Evolutionary conservation across 176 grass and related monocot species (phyloP), one percentile per base, ranked within the genome.

Genomic region (Aegilops sharonensis): DNA sequence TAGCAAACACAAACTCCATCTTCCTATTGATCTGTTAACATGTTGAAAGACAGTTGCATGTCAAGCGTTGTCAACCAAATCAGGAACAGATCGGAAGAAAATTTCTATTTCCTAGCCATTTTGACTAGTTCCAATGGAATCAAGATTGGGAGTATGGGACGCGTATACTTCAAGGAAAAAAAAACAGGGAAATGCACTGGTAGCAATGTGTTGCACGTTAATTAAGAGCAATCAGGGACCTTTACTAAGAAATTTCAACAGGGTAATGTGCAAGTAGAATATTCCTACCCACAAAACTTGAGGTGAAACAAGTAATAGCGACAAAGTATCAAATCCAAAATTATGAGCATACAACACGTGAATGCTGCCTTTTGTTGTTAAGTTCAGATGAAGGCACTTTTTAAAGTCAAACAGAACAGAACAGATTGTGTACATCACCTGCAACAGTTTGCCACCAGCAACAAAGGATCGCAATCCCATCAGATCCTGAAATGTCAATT

Each of bases 1-100:
- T 99, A 30, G 97, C 94, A 94, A 99, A 99, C 61, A 99, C 94
- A 85, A 91, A 96, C 74, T 99, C 94, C 66, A 82, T 96, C 86
- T 78, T 94, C 88, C 92, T 99, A 81, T 99, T 99, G 23, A 99
- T 95, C 94, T 99, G 89, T 69, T 24, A 73, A 9, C 54, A 82
- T 11, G 70, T 60, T 36, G 70, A 47, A 60, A 71, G 23, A 82
- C 31, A 35, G 42, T 48, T 64, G 67, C 13, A 77, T 34, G 21
- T 18, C 40, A 8, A 70, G 85, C 9, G 45, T 80, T 8, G 78
- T 12, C 68, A 67, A 75, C 39, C 15, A 4, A 31, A 10, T 42
- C 5, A 25, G 6, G 17, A 75, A 67, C 24, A 47, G 8, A 75
- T 57, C 25, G 23, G 36, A 68, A 45, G 2, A 11, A 29, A 9